Base-by-base conservation (phyloP, 805 yeast species). In the Ogataea saltuana region DNA sequence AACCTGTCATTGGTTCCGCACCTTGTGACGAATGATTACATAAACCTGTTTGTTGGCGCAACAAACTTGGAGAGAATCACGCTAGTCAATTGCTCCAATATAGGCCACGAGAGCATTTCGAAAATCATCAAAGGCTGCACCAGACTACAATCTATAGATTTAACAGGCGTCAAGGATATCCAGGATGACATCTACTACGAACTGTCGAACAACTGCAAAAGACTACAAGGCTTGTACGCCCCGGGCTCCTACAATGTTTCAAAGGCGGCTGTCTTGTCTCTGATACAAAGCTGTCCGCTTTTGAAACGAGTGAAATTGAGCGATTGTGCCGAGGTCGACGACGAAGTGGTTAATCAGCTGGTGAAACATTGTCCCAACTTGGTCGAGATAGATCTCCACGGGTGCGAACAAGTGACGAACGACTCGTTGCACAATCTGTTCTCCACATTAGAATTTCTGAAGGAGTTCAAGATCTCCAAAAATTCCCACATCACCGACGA, bases 381-480 rank as follows among this genome's bases (percentile, higher is more conserved):
- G 37, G 95, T 90, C 13, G 99, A 91, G 64, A 83, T 93, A 40
- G 98, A 91, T 65, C 72, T 91, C 38, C 90, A 88, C 52, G 83
- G 81, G 33, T 85, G 96, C 64, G 77, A 83, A n/a, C 72, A 76
- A 49, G 78, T 90, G 27, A 76, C 85, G 11, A 86, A 88, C 60
- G 60, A 58, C n/a, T 71, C 85, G 33, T 70, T 89, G 36, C 68
- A 74, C 42, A 63, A 63, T 9, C 68, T 86, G 6, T 81, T 89
- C 52, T 60, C 71, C 13, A 78, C 76, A 20, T 71, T 89, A 35
- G 76, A 79, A n/a, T 86, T 80, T 49, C 69, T 91, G 40, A 75
- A 97, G 51, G 97, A 91, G 63, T 82, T 91, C 55, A 80, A 95
- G 58, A 76, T 90, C 6, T 83, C 91, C 12, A 81, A 80, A 50